Evolutionary conservation across 177 flowering plant genomes (phyloP).

Genomic region (Telopea speciosissima): DNA sequence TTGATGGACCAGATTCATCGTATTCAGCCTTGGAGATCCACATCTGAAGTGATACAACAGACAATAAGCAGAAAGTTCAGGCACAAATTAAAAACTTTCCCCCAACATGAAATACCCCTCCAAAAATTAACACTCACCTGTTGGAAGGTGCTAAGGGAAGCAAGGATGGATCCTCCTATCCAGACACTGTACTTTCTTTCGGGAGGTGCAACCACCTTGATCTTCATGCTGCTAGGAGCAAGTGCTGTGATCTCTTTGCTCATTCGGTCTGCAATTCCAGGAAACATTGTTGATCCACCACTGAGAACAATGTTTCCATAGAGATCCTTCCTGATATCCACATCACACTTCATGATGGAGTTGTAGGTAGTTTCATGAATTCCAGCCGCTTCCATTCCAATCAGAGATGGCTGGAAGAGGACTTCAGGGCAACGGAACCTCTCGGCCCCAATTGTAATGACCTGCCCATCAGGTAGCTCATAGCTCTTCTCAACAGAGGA

Average conservation of each 20-base stretch:
- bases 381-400: slow-evolving; percentile 5
- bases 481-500: slow-evolving; percentile 7
- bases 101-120: background rate
- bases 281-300: slow-evolving; percentile 1
- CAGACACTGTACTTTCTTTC: slow-evolving; percentile 1
- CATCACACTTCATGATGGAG: slow-evolving; percentile 18
- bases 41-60: background rate
- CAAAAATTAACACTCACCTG: background rate
- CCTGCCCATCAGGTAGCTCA: slow-evolving; percentile 11
- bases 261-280: slow-evolving; percentile 1
- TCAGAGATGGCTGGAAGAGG: slow-evolving; percentile 20
- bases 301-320: slow-evolving; percentile 2
- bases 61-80: background rate
- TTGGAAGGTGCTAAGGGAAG: slow-evolving; percentile 12
- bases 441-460: slow-evolving; percentile 18
- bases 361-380: slow-evolving; percentile 4
- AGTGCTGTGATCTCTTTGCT: slow-evolving; percentile 2
- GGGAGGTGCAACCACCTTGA: slow-evolving; percentile 2
- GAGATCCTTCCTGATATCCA: slow-evolving; percentile 12
- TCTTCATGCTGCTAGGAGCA: slow-evolving; percentile 1
- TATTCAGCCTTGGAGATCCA: slow-evolving; percentile 4
- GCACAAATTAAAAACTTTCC: background rate
- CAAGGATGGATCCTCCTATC: slow-evolving; percentile 1
- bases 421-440: slow-evolving; percentile 17
- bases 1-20: background rate